Conservation (phyloP, 495 filamentous ascomycete species). For the Oidiodendron maius region DNA sequence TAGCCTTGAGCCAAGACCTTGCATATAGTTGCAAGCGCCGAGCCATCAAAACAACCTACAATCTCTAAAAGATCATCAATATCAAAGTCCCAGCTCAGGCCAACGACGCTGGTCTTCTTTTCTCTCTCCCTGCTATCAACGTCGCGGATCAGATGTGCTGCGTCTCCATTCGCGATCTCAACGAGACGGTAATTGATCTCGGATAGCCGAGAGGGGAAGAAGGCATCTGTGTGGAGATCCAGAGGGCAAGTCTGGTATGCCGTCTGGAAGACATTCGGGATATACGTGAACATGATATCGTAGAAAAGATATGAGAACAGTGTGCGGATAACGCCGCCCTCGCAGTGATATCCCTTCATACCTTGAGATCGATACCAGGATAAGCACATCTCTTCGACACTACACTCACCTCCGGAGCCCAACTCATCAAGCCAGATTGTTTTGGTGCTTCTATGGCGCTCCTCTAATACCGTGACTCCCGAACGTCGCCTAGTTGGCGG, state of each 20-base stretch:
- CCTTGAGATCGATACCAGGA: slow-evolving; percentile 75
- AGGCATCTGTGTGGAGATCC: slow-evolving; percentile 89
- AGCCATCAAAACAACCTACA: slow-evolving; percentile 70
- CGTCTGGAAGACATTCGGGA: slow-evolving; percentile 96
- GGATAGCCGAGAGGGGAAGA: slow-evolving; percentile 75
- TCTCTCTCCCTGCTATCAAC: slow-evolving; percentile 61
- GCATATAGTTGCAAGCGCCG: slow-evolving; percentile 74
- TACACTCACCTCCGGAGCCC: slow-evolving; percentile 62
- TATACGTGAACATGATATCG: slow-evolving; percentile 87
- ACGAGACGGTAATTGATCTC: slow-evolving; percentile 88
- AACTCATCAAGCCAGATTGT: slow-evolving; percentile 82
- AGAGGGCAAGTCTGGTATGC: slow-evolving; percentile 89
- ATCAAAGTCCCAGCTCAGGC: slow-evolving; percentile 84
- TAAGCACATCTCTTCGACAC: slow-evolving; percentile 86
- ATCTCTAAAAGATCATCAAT: slow-evolving; percentile 78
- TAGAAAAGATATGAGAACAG: slow-evolving; percentile 89
- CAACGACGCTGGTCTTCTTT: slow-evolving; percentile 74
- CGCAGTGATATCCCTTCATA: slow-evolving; percentile 92
- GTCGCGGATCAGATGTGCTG: slow-evolving; percentile 56
- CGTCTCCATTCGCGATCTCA: slow-evolving; percentile 74
- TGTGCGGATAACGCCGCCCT: slow-evolving; percentile 85
- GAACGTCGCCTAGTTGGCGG: slow-evolving; percentile 20
- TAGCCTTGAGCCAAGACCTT: slow-evolving; percentile 97
- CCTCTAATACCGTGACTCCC: slow-evolving; percentile 4
- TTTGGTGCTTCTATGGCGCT: slow-evolving; percentile 50